A percentile compares a stretch with the other conserved stretches of the same genome.
These are phyloP conservation scores for sorghum (Sorghum bicolor) DNA, from an alignment of 176 grass and related monocot species.

Conservation along the genomic window DNA sequence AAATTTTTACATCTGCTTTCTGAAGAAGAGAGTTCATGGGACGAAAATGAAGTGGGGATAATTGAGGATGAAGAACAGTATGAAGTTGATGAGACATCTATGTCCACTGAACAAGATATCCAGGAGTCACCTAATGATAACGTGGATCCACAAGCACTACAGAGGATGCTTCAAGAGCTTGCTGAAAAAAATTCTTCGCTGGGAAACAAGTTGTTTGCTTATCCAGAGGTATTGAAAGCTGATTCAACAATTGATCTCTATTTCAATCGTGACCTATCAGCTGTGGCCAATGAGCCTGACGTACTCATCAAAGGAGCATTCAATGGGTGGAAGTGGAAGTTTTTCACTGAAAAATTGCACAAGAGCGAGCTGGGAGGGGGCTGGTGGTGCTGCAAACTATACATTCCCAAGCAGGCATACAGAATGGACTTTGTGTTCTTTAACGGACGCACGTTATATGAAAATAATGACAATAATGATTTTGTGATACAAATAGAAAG, in stretches of 20 bases:
- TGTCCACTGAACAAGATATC: neutral
- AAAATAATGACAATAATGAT: slow-evolving; percentile 74
- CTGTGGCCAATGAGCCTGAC: slow-evolving; percentile 60
- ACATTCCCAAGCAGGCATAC: slow-evolving; percentile 77
- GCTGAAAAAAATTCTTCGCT: slow-evolving; percentile 45
- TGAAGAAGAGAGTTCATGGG: slow-evolving; percentile 30
- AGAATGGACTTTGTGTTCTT: slow-evolving; percentile 93
- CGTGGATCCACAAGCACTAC: slow-evolving; percentile 41
- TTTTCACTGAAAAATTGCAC: slow-evolving; percentile 72
- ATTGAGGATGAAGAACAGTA: slow-evolving; percentile 8
- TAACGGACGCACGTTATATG: slow-evolving; percentile 59
- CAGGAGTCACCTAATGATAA: slow-evolving; percentile 5
- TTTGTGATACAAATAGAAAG: slow-evolving; percentile 68
- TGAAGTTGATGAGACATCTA: slow-evolving; percentile 6
- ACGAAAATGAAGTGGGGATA: slow-evolving; percentile 25
- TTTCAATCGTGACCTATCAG: slow-evolving; percentile 63
- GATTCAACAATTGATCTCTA: slow-evolving; percentile 59
- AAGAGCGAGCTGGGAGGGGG: slow-evolving; percentile 65
- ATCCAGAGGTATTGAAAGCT: slow-evolving; percentile 51
- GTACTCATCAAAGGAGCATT: slow-evolving; percentile 82
- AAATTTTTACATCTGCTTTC: neutral
- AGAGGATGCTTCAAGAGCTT: slow-evolving; percentile 48
- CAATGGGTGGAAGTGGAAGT: slow-evolving; percentile 83
- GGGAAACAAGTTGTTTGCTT: slow-evolving; percentile 58
- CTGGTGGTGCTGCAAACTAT: slow-evolving; percentile 88